Evolutionary conservation across 2,329 filamentous ascomycete species (phyloP), one percentile per base, ranked within the genome.

Genomic region (Sporothrix sp.): DNA sequence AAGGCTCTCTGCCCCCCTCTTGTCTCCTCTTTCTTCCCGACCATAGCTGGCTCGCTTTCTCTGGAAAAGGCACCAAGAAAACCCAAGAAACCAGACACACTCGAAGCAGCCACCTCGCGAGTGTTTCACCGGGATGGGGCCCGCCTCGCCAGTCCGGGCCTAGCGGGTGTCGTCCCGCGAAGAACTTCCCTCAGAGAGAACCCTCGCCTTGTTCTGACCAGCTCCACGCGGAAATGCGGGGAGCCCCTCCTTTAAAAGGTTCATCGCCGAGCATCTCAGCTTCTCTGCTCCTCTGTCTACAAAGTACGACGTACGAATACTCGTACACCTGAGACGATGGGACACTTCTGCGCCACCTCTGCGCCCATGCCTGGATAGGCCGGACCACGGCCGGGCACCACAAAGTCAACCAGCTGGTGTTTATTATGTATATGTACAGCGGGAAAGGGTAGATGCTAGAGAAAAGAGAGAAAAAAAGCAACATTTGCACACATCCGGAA

Each of bases 41-140:
- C 18, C 11, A 48, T 38, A 48, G 16, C 25, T 23, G 25, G 20
- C 32, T 21, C 13, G n/a, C 25, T 20, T 9, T 52, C 21, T 21
- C 18, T 35, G 44, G 7, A 21, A 40, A n/a, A 38, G n/a, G 38
- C 25, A 9, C 38, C 21, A 32, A 8, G 10, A 36, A 20, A 37
- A 10, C 20, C 16, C 7, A 40, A 40, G 27, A n/a, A n/a, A n/a
- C n/a, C n/a, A n/a, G n/a, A n/a, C n/a, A n/a, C n/a, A n/a, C n/a
- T n/a, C n/a, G n/a, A n/a, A 46, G 33, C 2, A n/a, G 23, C 8
- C 36, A 11, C 36, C 18, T 50, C 46, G 46, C 46, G 35, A 38
- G 33, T 50, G 54, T 55, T 55, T 55, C 54, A 55, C 30, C 23
- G 27, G 37, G 21, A 52, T 50, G 54, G 48, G 43, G 48, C 52